Conservation (phyloP, 768 basidiomycete species). For the Russula sp. region DNA sequence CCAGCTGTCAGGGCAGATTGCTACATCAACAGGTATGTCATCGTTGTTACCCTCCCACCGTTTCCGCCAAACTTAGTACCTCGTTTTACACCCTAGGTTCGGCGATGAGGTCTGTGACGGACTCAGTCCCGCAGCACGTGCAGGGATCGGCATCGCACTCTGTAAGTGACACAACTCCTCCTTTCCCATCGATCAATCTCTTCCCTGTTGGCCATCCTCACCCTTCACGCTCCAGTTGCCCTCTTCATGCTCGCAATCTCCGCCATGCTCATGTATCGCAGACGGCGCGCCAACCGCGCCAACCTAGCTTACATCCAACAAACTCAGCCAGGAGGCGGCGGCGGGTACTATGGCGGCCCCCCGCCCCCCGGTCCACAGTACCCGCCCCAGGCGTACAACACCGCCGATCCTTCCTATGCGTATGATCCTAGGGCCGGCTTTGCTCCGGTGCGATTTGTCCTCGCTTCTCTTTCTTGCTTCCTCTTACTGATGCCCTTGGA, state of each 20-base stretch:
- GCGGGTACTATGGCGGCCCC: not conserved
- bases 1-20: constrained; percentile 5
- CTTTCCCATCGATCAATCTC: not conserved
- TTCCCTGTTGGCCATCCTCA: too few species aligned
- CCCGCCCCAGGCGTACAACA: constrained; percentile 1
- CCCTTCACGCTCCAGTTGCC: not conserved
- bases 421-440: constrained; percentile 5
- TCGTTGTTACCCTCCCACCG: not conserved
- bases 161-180: not conserved
- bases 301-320: constrained; percentile 3
- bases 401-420: not conserved
- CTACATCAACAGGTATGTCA: not conserved
- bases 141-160: not conserved
- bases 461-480: not conserved
- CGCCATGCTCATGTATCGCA: not conserved
- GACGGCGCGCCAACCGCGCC: not conserved
- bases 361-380: not conserved
- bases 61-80: not conserved
- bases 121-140: constrained; percentile 1
- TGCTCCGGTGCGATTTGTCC: not conserved
- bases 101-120: not conserved
- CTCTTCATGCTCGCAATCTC: not conserved
- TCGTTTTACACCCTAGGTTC: not conserved
- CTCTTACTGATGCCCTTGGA: not conserved
- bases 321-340: not conserved